Conservation (phyloP, 2,329 filamentous ascomycete species). For the Alternaria triticimaculans region DNA sequence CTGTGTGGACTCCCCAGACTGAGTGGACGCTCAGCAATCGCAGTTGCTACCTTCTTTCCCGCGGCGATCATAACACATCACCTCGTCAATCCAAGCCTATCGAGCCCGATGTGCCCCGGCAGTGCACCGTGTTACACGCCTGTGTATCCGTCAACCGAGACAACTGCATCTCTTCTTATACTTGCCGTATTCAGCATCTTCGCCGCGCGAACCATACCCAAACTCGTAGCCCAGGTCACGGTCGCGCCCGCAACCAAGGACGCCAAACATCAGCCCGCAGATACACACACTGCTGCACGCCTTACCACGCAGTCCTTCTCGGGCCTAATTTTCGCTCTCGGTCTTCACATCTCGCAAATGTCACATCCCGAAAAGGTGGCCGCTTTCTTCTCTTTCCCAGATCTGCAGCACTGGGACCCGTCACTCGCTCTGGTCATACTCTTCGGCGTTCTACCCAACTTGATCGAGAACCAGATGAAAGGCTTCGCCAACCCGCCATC, state of each 20-base stretch:
- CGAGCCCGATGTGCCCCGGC: conserved; percentile 46
- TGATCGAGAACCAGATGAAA: conserved; percentile 38
- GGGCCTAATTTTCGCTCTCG: conserved; percentile 59
- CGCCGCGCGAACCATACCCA: conserved; percentile 30
- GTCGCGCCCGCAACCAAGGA: not conserved
- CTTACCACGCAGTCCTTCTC: conserved; percentile 53
- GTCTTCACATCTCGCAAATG: conserved; percentile 61
- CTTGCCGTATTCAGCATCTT: conserved; percentile 38
- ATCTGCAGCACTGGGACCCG: conserved; percentile 56
- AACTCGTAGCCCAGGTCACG: conserved; percentile 21
- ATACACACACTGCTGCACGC: conserved; percentile 30
- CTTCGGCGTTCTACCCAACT: conserved; percentile 57
- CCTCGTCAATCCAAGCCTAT: conserved; percentile 51
- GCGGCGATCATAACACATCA: conserved; percentile 43
- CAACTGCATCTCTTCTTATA: conserved; percentile 45
- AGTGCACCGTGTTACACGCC: conserved; percentile 56
- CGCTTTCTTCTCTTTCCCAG: conserved; percentile 57
- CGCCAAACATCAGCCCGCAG: conserved; percentile 11
- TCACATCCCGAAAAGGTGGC: conserved; percentile 58
- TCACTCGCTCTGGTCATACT: conserved; percentile 58
- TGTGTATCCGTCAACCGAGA: conserved; percentile 48
- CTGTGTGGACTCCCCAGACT: conserved; percentile 60
- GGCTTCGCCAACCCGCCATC: conserved; percentile 47
- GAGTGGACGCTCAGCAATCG: conserved; percentile 57
- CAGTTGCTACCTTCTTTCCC: conserved; percentile 48